These are phyloP conservation scores for Phytophthora sp. DNA, from an alignment of 352 stramenopile genomes.

Conservation along the genomic window DNA sequence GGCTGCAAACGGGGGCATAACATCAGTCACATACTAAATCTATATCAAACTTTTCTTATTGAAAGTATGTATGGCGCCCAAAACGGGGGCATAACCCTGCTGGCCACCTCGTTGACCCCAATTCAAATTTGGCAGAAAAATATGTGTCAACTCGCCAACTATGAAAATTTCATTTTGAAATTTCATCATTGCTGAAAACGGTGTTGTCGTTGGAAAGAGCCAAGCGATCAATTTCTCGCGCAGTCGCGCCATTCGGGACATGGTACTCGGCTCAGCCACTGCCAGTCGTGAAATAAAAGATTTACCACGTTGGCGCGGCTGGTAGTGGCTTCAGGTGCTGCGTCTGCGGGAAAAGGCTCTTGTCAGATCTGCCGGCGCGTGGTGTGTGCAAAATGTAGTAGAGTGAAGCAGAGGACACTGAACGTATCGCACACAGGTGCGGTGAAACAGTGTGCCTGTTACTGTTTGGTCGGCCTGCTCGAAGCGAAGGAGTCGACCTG, in stretches of 20 bases:
- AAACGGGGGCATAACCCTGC: no score
- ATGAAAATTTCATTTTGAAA: no score
- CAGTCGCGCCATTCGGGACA: background rate
- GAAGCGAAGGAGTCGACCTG: slow-evolving; percentile 56
- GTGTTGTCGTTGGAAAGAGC: no score
- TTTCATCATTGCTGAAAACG: no score
- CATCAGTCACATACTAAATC: no score
- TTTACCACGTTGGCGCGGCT: slow-evolving; percentile 31
- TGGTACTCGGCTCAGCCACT: slow-evolving; percentile 21
- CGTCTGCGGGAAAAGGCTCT: slow-evolving; percentile 18
- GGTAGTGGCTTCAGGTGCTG: slow-evolving; percentile 1
- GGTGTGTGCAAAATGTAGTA: slow-evolving; percentile 58
- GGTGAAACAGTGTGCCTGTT: slow-evolving; percentile 46
- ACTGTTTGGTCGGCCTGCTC: slow-evolving; percentile 56
- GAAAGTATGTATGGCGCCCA: no score
- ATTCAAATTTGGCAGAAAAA: no score
- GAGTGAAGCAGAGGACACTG: slow-evolving; percentile 66
- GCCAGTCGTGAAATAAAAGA: slow-evolving; percentile 32
- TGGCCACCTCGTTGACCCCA: no score
- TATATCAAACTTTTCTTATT: no score
- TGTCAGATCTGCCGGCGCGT: slow-evolving; percentile 57
- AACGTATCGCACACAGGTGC: slow-evolving; percentile 42
- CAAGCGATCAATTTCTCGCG: no score
- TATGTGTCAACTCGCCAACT: no score
- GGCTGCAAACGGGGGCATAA: no score